Percentiles rank a stretch among this genome's conserved stretches.
These are phyloP conservation scores for Teratosphaeria pseudoeucalypti DNA, from an alignment of 2,329 filamentous ascomycete genomes.

Conservation along the genomic window DNA sequence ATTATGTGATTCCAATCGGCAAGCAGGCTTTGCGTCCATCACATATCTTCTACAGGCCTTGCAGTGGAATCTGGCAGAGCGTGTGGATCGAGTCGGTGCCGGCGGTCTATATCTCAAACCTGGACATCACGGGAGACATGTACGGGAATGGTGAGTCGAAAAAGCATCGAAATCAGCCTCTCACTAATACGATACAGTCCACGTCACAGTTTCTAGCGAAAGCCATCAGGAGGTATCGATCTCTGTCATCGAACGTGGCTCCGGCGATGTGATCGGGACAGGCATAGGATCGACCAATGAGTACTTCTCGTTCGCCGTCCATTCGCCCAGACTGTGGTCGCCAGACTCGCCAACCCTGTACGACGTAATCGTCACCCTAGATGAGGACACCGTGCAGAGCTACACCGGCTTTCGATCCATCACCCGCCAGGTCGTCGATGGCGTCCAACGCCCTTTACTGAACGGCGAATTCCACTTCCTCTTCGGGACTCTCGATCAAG, in stretches of 20 bases:
- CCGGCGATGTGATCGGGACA: conserved; percentile 28
- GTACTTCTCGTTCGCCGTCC: conserved; percentile 46
- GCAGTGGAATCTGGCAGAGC: conserved; percentile 64
- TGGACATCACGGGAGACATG: too few species aligned
- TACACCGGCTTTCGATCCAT: conserved; percentile 62
- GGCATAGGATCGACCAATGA: conserved; percentile 38
- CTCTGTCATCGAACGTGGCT: neutral
- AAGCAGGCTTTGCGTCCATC: conserved; percentile 44
- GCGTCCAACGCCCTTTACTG: conserved; percentile 50
- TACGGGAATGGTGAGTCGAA: too few species aligned
- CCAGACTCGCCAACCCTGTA: conserved; percentile 54
- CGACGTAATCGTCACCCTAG: conserved; percentile 48
- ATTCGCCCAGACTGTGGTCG: conserved; percentile 52
- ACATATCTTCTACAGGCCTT: conserved; percentile 62
- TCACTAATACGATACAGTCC: too few species aligned
- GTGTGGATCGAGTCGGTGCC: conserved; percentile 60
- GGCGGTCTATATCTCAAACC: conserved; percentile 36
- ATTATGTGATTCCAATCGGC: conserved; percentile 52
- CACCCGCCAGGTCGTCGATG: conserved; percentile 45
- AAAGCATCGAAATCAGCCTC: too few species aligned
- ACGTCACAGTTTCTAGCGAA: too few species aligned
- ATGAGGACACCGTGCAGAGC: conserved; percentile 46
- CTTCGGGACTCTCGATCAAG: conserved; percentile 61
- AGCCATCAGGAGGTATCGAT: conserved; percentile 18
- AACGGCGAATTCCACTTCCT: conserved; percentile 61